Evolutionary conservation across 2,329 filamentous ascomycete genomes (phyloP).

Genomic region (Alternaria novae-zelandiae): DNA sequence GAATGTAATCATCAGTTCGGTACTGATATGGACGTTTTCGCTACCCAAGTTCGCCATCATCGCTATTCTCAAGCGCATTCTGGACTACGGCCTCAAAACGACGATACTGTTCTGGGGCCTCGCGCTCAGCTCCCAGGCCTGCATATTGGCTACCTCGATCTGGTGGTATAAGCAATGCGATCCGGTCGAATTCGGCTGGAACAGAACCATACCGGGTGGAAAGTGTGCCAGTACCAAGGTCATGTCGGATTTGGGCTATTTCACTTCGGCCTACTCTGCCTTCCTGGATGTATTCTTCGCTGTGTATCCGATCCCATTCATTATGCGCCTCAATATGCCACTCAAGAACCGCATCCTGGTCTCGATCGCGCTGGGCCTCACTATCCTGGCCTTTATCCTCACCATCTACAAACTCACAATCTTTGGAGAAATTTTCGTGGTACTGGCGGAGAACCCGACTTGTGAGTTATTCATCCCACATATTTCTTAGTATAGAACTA

Average conservation of each 20-base stretch:
- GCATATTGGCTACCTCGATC: neutral
- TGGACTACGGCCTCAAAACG: constrained; percentile 2
- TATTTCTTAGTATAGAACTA: neutral
- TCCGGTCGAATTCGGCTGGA: neutral
- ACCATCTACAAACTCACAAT: constrained; percentile 1
- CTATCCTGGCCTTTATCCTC: neutral
- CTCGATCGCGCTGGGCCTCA: neutral
- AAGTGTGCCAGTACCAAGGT: neutral
- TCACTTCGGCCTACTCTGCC: neutral
- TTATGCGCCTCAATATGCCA: neutral
- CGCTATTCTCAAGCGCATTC: constrained; percentile 4
- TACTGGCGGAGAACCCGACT: neutral
- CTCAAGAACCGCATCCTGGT: neutral
- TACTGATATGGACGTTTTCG: constrained; percentile 6
- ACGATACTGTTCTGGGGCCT: constrained; percentile 3
- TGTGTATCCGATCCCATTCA: neutral
- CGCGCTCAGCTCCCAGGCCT: constrained; percentile 5
- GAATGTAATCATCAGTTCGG: constrained; percentile 4
- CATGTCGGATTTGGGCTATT: neutral
- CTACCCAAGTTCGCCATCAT: constrained; percentile 6
- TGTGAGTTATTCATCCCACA: neutral
- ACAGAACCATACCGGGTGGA: neutral
- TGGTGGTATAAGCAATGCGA: constrained; percentile 8
- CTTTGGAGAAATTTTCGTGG: neutral
- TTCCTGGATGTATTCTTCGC: neutral